Percentiles rank a stretch among this genome's conserved stretches.
Conservation (phyloP, 345 rosid species). For the Citrus cavaleriei region DNA sequence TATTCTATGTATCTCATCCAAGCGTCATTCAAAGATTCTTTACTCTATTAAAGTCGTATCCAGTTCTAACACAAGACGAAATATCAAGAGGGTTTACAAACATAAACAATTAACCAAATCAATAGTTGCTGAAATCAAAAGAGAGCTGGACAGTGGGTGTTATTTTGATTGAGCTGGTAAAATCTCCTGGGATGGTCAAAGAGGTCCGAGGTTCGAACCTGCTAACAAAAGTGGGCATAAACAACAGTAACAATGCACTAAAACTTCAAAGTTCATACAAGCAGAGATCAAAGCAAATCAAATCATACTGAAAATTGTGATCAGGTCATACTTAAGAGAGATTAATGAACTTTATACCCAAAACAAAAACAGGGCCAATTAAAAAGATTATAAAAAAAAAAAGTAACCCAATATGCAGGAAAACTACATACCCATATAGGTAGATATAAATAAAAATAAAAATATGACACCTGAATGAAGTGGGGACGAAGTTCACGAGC, state of each 20-base stretch:
- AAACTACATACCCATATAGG: background rate
- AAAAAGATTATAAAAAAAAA: background rate
- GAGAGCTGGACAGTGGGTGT: background rate
- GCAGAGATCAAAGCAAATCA: background rate
- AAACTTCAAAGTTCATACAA: background rate
- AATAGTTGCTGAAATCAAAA: background rate
- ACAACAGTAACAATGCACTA: background rate
- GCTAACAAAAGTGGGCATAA: too few relatives aligned
- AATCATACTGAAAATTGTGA: background rate
- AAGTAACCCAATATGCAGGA: background rate
- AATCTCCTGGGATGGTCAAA: background rate
- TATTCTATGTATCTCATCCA: background rate
- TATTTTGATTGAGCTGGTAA: background rate
- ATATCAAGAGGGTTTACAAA: background rate
- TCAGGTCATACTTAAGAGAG: background rate
- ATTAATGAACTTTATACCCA: background rate
- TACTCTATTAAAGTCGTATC: background rate
- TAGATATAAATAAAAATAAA: background rate
- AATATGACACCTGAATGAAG: conserved; percentile 9
- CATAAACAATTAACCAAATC: background rate
- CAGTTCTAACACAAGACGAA: background rate
- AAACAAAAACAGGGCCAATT: background rate
- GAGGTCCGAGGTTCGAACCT: background rate
- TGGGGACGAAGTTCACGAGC: conserved; percentile 25
- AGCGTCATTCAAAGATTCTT: background rate